Base-by-base conservation (phyloP, 352 stramenopile genomes). In the Globisporangium nodosum region DNA sequence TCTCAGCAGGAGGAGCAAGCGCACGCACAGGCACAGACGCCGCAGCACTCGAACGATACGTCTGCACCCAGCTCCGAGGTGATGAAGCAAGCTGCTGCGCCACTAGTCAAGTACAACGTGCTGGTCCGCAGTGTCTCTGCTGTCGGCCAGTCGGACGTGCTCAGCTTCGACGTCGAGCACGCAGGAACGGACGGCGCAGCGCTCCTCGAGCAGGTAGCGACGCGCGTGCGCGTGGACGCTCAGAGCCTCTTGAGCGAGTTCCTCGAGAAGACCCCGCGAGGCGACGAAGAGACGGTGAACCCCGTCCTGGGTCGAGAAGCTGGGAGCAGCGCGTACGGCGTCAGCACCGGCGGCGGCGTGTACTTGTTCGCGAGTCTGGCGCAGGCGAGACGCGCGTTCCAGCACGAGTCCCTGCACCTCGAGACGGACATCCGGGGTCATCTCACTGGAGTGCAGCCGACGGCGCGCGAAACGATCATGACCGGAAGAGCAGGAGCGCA, bases 271-370 rank as follows among this genome's bases (percentile, higher is more conserved):
- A 18, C 52, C 5, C 73, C 65, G 12, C 70, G 57, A 16, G 77
- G 80, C n/a, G 64, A 88, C 31, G 77, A 87, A 56, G 74, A 85
- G 39, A 74, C 75, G 54, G 71, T 83, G 48, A 61, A 57, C 7
- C 64, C 59, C 0, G 55, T 67, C 4, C 76, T 86, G 49, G 74
- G 74, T n/a, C 50, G 56, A 0, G 63, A 60, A 8, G 42, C 56
- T 7, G 61, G 60, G 1, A 64, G 73, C 31, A 61, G 58, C 8
- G 60, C 53, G 27, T 56, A 65, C 27, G 37, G 55, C 30, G 52
- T 60, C 6, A 54, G 61, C 53, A 66, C 69, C 3, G 74, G 80
- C 12, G 72, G 77, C 2, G 80, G 80, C 1, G 86, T 85, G 55
- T 66, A 80, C 12, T 49, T 88, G 5, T 21, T 83, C 1, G 60